Evolutionary conservation across 164 flowering plant genomes (phyloP), one percentile per base, ranked within the genome.

Genomic region (Berberis vulgaris): DNA sequence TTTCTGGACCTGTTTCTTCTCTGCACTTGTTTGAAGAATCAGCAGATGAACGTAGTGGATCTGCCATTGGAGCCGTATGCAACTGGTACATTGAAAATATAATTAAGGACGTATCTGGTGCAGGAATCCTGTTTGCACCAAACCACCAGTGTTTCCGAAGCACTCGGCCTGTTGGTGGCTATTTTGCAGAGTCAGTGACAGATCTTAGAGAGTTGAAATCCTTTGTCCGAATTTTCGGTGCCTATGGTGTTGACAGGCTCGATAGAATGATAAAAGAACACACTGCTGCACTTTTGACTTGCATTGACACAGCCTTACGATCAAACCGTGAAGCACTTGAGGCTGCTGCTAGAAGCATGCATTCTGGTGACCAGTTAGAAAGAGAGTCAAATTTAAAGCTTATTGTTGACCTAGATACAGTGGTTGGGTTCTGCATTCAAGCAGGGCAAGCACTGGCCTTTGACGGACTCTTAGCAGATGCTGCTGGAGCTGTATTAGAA

Each of bases 81-180:
- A 87, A 84, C 71, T 94, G 99, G 97, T 94, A 91, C 74, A 80
- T 94, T 47, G 97, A 94, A 55, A 89, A 94, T 78, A 89, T 94
- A 62, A 82, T 94, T 49, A 94, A 94, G 75, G 99, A 94, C 69
- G 70, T 84, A 62, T 83, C 97, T 43, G 86, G 87, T 71, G 96
- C 96, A 42, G 96, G 96, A 64, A 77, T 94, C 65, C 77, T 89
- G 59, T 94, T 83, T 76, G 88, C 91, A 6, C 97, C 99, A 46
- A 70, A 69, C 41, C 94, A 85, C 69, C 82, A 79, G 68, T 86
- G 96, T 77, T 94, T 94, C 73, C 85, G 79, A 76, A 91, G 97
- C 75, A 80, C 96, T 13, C 82, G 94, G 73, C 97, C 91, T 47
- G 93, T 94, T 50, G 99, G 99, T 44, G 97, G 96, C 45, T 87